These are phyloP conservation scores for Blastocystis sp. DNA, from an alignment of 352 stramenopile species.

Conservation along the genomic window DNA sequence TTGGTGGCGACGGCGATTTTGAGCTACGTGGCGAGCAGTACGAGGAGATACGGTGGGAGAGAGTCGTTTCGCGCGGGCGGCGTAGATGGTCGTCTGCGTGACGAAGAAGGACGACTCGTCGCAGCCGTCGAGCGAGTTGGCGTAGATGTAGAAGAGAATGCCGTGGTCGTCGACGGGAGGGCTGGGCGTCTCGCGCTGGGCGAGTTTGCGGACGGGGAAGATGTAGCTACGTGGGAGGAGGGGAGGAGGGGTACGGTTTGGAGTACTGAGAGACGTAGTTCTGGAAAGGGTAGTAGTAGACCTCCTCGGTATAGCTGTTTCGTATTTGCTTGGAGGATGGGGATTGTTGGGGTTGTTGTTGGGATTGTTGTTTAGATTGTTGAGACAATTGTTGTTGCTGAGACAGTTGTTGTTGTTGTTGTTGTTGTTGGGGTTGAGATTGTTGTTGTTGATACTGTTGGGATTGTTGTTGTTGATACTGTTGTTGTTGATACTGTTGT, in stretches of 20 bases:
- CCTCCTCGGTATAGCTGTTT: not conserved
- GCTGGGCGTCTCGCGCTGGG: not conserved
- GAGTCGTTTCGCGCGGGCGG: not conserved
- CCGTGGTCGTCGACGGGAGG: not conserved
- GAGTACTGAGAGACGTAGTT: not conserved
- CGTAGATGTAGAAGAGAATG: not conserved
- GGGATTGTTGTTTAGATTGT: not conserved
- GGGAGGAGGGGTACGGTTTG: not conserved
- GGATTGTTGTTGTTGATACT: not conserved
- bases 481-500: not conserved
- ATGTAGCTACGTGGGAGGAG: not conserved
- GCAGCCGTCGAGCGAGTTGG: not conserved
- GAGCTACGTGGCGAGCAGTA: not conserved
- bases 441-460: not conserved
- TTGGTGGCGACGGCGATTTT: slow-evolving; percentile 11
- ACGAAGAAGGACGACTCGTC: not conserved
- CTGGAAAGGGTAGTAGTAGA: slow-evolving; percentile 7
- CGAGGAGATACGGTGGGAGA: not conserved
- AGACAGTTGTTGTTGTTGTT: not conserved
- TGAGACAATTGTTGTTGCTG: not conserved
- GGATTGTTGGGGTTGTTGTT: not conserved
- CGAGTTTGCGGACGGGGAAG: not conserved
- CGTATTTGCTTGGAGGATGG: not conserved
- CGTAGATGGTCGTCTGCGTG: not conserved
- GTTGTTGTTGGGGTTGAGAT: not conserved